Conservation (phyloP, 78 protist genomes). For the Neovahlkampfia damariscottae region DNA sequence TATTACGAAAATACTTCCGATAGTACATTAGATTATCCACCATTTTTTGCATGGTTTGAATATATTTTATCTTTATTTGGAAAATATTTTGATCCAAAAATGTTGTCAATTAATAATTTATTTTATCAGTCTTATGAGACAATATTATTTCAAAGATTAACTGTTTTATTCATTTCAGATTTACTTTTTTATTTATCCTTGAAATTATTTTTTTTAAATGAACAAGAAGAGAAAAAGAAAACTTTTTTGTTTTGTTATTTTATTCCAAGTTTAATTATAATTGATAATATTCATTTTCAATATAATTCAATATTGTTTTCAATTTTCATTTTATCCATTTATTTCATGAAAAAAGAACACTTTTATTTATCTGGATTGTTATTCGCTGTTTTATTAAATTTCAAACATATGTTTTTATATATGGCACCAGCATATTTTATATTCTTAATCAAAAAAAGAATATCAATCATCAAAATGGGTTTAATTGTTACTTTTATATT, state of each 20-base stretch:
- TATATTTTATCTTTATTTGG: slow-evolving; percentile 42
- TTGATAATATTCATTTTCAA: slow-evolving; percentile 70
- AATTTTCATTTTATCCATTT: slow-evolving; percentile 27
- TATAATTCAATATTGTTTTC: slow-evolving; percentile 81
- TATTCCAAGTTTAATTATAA: neutral
- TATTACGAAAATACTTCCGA: slow-evolving; percentile 61
- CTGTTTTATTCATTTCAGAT: slow-evolving; percentile 46
- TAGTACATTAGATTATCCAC: slow-evolving; percentile 97
- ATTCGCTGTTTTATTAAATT: slow-evolving; percentile 48
- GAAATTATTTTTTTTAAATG: neutral
- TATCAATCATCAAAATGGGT: neutral
- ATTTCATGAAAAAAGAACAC: neutral
- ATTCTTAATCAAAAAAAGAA: slow-evolving; percentile 18
- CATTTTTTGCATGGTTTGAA: slow-evolving; percentile 92
- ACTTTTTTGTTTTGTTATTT: neutral
- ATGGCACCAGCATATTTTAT: slow-evolving; percentile 68
- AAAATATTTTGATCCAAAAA: slow-evolving; percentile 31
- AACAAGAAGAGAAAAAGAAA: neutral
- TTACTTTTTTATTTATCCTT: slow-evolving; percentile 7
- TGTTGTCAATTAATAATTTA: slow-evolving; percentile 36
- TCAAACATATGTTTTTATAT: slow-evolving; percentile 78
- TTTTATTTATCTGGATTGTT: slow-evolving; percentile 16
- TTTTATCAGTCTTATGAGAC: slow-evolving; percentile 30
- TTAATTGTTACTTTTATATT: slow-evolving; percentile 27
- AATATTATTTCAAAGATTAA: slow-evolving; percentile 58